Conservation (phyloP, 2,329 filamentous ascomycete species). For the Venturia effusa region DNA sequence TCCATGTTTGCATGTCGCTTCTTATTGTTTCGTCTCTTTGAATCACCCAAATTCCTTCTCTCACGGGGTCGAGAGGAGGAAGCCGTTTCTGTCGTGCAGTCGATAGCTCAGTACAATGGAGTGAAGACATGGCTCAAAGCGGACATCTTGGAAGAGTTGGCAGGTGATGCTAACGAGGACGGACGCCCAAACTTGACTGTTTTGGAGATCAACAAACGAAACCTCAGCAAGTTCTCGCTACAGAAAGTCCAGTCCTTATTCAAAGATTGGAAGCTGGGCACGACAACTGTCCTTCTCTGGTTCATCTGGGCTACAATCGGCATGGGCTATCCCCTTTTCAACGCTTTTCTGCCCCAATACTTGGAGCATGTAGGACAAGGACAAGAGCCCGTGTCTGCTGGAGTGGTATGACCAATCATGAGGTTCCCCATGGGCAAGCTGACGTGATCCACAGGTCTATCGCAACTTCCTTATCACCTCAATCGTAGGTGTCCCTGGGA, state of each 20-base stretch:
- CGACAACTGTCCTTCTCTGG: conserved; percentile 50
- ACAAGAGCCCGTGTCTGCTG: conserved; percentile 19
- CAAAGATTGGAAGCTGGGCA: conserved; percentile 33
- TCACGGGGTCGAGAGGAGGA: conserved; percentile 66
- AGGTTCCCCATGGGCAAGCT: neutral
- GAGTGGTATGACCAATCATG: neutral
- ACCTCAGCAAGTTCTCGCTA: conserved; percentile 55
- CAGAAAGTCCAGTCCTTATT: conserved; percentile 57
- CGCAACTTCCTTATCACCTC: conserved; percentile 76
- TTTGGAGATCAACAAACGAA: conserved; percentile 44
- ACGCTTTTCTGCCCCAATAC: conserved; percentile 82
- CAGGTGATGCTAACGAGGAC: conserved; percentile 31
- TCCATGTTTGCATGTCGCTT: conserved; percentile 69
- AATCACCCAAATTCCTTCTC: conserved; percentile 76
- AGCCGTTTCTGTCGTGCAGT: conserved; percentile 69
- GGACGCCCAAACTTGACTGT: conserved; percentile 29
- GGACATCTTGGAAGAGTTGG: conserved; percentile 49
- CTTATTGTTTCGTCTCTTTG: conserved; percentile 70
- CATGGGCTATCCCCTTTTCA: conserved; percentile 74
- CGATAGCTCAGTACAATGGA: conserved; percentile 61
- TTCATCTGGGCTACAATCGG: conserved; percentile 76
- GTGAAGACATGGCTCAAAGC: conserved; percentile 47
- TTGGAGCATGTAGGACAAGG: conserved; percentile 47
- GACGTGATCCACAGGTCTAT: conserved; percentile 39
- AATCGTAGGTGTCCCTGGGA: conserved; percentile 65